phyloP scores from a whole-genome alignment of 1,139 yeast genomes.

The Candida anutae region DNA sequence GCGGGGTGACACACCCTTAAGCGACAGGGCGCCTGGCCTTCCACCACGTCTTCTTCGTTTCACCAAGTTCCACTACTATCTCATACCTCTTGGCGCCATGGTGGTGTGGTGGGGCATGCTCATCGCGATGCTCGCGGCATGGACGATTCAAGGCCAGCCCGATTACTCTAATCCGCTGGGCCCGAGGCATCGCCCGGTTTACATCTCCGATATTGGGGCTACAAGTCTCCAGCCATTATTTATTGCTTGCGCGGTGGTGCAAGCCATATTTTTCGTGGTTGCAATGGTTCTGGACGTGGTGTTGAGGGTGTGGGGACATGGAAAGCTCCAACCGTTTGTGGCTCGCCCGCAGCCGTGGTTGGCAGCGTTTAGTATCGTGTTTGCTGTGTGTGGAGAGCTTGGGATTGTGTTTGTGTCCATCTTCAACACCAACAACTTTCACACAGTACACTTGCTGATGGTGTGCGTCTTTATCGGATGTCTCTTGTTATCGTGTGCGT shows the following conservation, averaged over 20 bases:
- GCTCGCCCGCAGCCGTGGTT: conserved; percentile 40
- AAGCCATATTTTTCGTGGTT: conserved; percentile 70
- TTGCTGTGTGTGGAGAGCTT: conserved; percentile 61
- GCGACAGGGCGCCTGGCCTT: no score
- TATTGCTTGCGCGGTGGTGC: conserved; percentile 28
- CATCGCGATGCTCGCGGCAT: conserved; percentile 52
- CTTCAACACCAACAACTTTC: conserved; percentile 58
- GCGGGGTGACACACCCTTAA: no score
- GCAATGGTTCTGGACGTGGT: conserved; percentile 52
- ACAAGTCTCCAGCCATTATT: conserved; percentile 20
- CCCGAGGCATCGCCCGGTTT: conserved; percentile 47
- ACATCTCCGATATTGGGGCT: conserved; percentile 48
- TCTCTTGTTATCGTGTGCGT: conserved; percentile 56
- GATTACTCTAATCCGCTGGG: conserved; percentile 48
- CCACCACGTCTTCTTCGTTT: conserved; percentile 8
- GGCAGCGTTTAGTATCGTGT: conserved; percentile 43
- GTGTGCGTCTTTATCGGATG: conserved; percentile 69
- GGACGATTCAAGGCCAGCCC: conserved; percentile 81
- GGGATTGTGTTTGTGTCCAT: conserved; percentile 72
- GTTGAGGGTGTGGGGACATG: conserved; percentile 41
- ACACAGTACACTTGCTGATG: conserved; percentile 59
- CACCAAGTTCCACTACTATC: conserved; percentile 16
- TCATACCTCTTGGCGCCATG: conserved; percentile 49
- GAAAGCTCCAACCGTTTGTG: conserved; percentile 48
- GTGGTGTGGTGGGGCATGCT: conserved; percentile 76